Percentiles rank a stretch among this genome's conserved stretches.
Evolutionary conservation across 2,329 filamentous ascomycete genomes (phyloP).

Genomic region (Trichoderma guizhouense): DNA sequence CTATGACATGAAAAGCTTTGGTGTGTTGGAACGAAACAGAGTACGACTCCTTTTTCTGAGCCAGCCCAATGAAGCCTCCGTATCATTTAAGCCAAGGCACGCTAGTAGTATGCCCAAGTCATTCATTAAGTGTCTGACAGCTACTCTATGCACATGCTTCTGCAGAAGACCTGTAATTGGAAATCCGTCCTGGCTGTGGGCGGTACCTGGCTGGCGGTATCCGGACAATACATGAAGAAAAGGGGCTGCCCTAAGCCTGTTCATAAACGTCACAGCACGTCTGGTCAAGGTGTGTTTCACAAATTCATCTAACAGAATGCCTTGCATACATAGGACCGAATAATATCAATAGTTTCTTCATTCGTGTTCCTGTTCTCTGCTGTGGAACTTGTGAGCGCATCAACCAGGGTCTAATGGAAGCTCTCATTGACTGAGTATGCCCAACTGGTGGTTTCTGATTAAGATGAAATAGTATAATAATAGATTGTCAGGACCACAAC

Average conservation of each 20-base stretch:
- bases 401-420: neutral
- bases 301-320: neutral
- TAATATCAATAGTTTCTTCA: conserved; percentile 9
- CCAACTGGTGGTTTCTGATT: neutral
- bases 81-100: neutral
- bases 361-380: conserved; percentile 5
- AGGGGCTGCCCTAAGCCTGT: neutral
- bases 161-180: neutral
- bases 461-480: neutral
- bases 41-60: neutral
- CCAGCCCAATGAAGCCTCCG: neutral
- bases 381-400: conserved; percentile 12
- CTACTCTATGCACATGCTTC: neutral
- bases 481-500: neutral
- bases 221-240: neutral
- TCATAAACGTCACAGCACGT: conserved; percentile 18
- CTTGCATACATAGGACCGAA: conserved; percentile 16
- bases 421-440: neutral
- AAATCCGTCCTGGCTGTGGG: neutral
- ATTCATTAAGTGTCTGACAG: neutral
- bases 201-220: neutral
- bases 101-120: neutral
- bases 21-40: neutral
- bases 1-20: neutral
- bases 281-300: conserved; percentile 16